Percentiles rank a stretch among this genome's conserved stretches.
Conservation (phyloP, 2,329 filamentous ascomycete species). For the Diplodia corticola region DNA sequence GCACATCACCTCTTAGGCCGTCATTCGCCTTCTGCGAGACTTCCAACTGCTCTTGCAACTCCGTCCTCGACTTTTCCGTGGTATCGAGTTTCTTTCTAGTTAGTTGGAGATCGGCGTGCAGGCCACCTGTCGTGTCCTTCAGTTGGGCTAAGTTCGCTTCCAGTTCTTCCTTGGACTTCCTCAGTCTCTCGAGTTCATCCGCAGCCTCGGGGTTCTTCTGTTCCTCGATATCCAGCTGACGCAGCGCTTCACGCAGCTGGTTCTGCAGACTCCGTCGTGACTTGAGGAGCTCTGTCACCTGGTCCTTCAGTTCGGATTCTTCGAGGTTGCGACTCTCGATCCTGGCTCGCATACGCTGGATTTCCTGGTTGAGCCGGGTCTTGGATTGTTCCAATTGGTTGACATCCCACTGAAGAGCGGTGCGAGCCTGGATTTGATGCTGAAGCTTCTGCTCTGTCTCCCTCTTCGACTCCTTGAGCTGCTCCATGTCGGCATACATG, state of each 20-base stretch:
- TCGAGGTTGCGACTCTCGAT: conserved; percentile 28
- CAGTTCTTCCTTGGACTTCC: conserved; percentile 27
- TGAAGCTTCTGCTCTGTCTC: conserved; percentile 12
- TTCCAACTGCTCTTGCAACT: conserved; percentile 29
- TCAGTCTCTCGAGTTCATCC: conserved; percentile 30
- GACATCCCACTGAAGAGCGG: conserved; percentile 24
- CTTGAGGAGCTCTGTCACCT: conserved; percentile 18
- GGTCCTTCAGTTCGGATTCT: conserved; percentile 28
- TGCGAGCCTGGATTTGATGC: conserved; percentile 13
- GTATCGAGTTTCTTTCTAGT: conserved; percentile 30
- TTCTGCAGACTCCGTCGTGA: conserved; percentile 19
- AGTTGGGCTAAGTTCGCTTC: conserved; percentile 30
- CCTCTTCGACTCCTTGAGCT: conserved; percentile 5
- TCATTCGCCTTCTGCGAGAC: conserved; percentile 28
- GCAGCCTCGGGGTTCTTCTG: conserved; percentile 20
- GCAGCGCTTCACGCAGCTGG: conserved; percentile 19
- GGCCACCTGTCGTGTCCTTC: conserved; percentile 27
- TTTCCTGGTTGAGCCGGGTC: conserved; percentile 28
- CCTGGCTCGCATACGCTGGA: conserved; percentile 27
- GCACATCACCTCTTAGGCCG: conserved; percentile 27
- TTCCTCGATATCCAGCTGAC: conserved; percentile 16
- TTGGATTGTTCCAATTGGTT: conserved; percentile 31
- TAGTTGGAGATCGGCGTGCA: conserved; percentile 30
- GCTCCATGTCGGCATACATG: conserved; percentile 13
- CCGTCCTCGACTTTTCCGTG: conserved; percentile 29